Evolutionary conservation across 352 stramenopile species (phyloP), one percentile per base, ranked within the genome.

Genomic region (Phytopythium boreale): DNA sequence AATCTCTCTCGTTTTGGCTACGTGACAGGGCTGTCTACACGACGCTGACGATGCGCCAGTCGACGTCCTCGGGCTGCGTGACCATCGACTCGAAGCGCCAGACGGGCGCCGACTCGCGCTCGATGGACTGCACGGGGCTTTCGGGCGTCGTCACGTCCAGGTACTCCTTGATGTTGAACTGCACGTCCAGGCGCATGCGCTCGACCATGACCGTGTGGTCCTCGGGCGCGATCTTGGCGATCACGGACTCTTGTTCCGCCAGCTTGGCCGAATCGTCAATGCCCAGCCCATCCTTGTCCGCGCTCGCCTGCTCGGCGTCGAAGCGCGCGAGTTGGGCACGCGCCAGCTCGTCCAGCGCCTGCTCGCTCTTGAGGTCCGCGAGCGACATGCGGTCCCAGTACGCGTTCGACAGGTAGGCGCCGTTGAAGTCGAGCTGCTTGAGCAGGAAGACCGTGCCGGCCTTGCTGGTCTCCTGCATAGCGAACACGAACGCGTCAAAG

Each of bases 41-140:
- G 49, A 80, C 72, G 37, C 34, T 76, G 12, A 69, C 67, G 49
- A 91, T 86, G 22, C 80, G 80, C 82, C 82, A 91, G 63, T 88
- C 80, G 17, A 91, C 60, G 49, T 89, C 71, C 19, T 87, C 78
- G 0, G 75, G 75, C 4, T 68, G 65, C 5, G 80, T 88, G 29
- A 89, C 78, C 26, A 71, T 59, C 15, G 82, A 91, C 67, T 88
- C 82, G 44, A 89, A 89, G 39, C 76, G 56, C 70, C 70, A 71
- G 46, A 84, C 64, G 43, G 57, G 24, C 22, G 43, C 20, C 22
- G 65, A 66, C 36, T 56, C 24, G 10, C 70, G 65, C 22, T 77
- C 49, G 49, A 56, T 36, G 24, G 49, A 56, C 49, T 56, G 49
- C 27, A 56, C 49, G 15, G 49, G 49, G 49, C 17, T 73, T 0